Evolutionary conservation across 257 asterid genomes (phyloP), one percentile per base, ranked within the genome.

Genomic region (Rhazya stricta): DNA sequence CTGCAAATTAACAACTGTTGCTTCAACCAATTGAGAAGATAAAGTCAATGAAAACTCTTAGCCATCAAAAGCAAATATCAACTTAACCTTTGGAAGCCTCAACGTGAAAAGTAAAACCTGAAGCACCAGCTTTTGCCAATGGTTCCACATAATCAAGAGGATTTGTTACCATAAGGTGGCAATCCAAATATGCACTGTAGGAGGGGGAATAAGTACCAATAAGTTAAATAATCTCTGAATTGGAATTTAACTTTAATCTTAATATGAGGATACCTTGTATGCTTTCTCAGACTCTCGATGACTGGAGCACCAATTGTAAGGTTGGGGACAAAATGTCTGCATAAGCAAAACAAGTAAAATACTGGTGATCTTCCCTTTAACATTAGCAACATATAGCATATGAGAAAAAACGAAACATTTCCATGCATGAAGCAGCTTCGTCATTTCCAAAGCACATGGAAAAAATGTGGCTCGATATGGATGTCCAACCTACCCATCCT

Each of bases 101-200:
- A 51, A 90, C 89, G 32, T 94, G 98, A 85, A 94, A 94, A 46
- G 98, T 91, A 74, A 94, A 91, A 68, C 98, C 98, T 45, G 97
- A 91, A 69, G 97, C 97, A 75, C 97, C 97, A 39, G 97, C 97
- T 86, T 88, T 85, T 71, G 86, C 93, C 2, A 94, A 77, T 60
- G 94, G 87, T 73, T 91, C 97, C 42, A 94, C 96, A 65, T 94
- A 89, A 85, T 94, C 98, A 63, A 88, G 83, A 73, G 98, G 98
- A 84, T 91, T 91, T 71, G 97, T 90, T 74, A 91, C 98, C 98
- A 94, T 94, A 63, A 94, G 89, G 82, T 94, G 97, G 84, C 96
- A 94, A 88, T 94, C 97, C 79, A 94, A 77, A 86, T 94, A 94
- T 48, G 96, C 94, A 46, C 93, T 94, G 96, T 72, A 85, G 74